phyloP scores from a whole-genome alignment of 176 grass and related monocot species.

The Oryza coarctata region DNA sequence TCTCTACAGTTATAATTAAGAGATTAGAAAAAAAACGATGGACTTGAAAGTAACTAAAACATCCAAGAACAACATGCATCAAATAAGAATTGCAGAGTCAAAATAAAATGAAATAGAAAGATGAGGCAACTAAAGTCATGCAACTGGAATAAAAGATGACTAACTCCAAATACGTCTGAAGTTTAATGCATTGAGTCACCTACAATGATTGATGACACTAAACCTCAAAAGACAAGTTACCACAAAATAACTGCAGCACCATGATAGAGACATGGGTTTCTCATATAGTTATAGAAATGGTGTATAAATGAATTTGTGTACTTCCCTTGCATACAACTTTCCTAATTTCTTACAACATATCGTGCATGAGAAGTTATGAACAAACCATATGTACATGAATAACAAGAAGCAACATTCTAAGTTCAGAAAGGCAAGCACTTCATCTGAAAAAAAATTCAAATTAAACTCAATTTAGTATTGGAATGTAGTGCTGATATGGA shows the following conservation, averaged over 20 bases:
- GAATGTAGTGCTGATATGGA: background rate
- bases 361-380: background rate
- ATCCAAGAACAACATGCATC: slow-evolving; percentile 12
- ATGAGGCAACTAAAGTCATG: background rate
- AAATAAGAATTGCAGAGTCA: slow-evolving; percentile 20
- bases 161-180: background rate
- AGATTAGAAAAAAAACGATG: background rate
- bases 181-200: background rate
- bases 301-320: slow-evolving; percentile 4
- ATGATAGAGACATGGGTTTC: slow-evolving; percentile 6
- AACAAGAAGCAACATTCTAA: background rate
- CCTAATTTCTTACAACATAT: background rate
- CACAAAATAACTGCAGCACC: slow-evolving; percentile 5
- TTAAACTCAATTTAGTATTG: slow-evolving; percentile 1
- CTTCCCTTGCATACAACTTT: background rate
- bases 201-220: slow-evolving; percentile 14
- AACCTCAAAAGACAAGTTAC: background rate
- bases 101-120: background rate
- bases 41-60: background rate
- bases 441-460: background rate
- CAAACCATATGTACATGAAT: slow-evolving; percentile 8
- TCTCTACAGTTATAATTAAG: slow-evolving; percentile 61
- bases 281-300: background rate
- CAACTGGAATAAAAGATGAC: slow-evolving; percentile 1
- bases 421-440: background rate